Evolutionary conservation across 768 basidiomycete genomes (phyloP).

Genomic region (Tylopilus cervinicoccineus): DNA sequence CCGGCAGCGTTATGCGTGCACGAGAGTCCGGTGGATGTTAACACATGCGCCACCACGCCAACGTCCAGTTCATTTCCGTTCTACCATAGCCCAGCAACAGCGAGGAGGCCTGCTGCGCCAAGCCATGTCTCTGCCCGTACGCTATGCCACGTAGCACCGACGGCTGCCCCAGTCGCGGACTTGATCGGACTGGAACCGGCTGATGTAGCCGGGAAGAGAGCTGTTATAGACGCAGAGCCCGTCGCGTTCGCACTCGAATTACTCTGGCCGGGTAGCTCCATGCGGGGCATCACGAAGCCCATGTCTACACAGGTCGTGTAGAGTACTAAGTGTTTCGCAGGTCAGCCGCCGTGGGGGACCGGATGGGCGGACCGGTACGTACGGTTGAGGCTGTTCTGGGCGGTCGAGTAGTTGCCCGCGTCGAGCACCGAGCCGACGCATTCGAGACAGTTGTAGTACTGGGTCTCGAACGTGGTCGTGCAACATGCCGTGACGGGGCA

Average conservation of each 20-base stretch:
- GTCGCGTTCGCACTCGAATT: conserved; percentile 9
- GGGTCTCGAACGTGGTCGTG: conserved; percentile 34
- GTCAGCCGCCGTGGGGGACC: neutral
- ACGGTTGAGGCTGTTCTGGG: conserved; percentile 36
- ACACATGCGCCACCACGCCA: neutral
- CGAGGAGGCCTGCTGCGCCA: conserved; percentile 7
- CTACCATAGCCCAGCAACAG: conserved; percentile 11
- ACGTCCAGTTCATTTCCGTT: neutral
- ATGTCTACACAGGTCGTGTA: conserved; percentile 24
- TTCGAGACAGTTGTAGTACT: conserved; percentile 40
- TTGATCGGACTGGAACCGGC: neutral
- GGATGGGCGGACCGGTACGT: conserved; percentile 5
- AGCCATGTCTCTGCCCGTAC: neutral
- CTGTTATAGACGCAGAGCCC: neutral
- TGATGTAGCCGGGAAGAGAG: conserved; percentile 1
- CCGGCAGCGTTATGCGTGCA: neutral
- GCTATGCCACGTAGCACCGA: neutral
- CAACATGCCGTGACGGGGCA: conserved; percentile 37
- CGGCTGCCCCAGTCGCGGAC: neutral
- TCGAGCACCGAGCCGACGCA: conserved; percentile 34
- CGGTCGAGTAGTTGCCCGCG: conserved; percentile 23
- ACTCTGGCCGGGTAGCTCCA: conserved; percentile 27
- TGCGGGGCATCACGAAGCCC: conserved; percentile 22
- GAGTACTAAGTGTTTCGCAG: conserved; percentile 11
- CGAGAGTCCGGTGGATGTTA: neutral